Conservation (phyloP, 495 filamentous ascomycete species). For the Penicilliopsis zonata region DNA sequence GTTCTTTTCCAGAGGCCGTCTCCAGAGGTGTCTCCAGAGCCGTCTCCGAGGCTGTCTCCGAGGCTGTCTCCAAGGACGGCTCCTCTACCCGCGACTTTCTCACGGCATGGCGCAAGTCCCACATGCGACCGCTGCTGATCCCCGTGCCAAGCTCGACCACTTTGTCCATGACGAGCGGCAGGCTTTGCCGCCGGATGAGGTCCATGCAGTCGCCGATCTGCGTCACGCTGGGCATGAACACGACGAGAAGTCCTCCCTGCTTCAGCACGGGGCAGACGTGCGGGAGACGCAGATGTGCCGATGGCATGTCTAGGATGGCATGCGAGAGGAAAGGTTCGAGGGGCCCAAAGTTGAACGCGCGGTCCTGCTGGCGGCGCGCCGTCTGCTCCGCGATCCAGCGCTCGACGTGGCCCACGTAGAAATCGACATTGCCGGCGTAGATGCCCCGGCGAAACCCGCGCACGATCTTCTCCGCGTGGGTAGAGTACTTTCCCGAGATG, state of each 20-base stretch:
- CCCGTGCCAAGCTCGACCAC: constrained; percentile 52
- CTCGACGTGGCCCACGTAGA: constrained; percentile 53
- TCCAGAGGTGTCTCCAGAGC: background rate
- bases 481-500: constrained; percentile 41
- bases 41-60: constrained; percentile 6
- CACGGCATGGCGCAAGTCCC: constrained; percentile 50
- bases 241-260: constrained; percentile 47
- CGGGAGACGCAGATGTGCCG: constrained; percentile 42
- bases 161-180: constrained; percentile 47
- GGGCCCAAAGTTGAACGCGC: constrained; percentile 7
- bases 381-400: constrained; percentile 47
- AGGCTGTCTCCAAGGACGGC: constrained; percentile 9
- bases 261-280: constrained; percentile 44
- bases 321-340: constrained; percentile 50
- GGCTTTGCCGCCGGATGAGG: constrained; percentile 30
- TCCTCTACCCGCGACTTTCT: constrained; percentile 33
- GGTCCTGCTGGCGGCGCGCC: constrained; percentile 13
- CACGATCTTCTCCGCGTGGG: constrained; percentile 47
- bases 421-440: constrained; percentile 55
- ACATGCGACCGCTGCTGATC: constrained; percentile 44
- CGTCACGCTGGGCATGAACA: constrained; percentile 67
- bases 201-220: constrained; percentile 55
- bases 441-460: constrained; percentile 55
- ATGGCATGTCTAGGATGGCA: constrained; percentile 60
- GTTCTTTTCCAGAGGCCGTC: constrained; percentile 1